A percentile compares a stretch with the other conserved stretches of the same genome.
phyloP scores from a whole-genome alignment of 192 early-diverging fungal species.

The Chytriomyces hyalinus region DNA sequence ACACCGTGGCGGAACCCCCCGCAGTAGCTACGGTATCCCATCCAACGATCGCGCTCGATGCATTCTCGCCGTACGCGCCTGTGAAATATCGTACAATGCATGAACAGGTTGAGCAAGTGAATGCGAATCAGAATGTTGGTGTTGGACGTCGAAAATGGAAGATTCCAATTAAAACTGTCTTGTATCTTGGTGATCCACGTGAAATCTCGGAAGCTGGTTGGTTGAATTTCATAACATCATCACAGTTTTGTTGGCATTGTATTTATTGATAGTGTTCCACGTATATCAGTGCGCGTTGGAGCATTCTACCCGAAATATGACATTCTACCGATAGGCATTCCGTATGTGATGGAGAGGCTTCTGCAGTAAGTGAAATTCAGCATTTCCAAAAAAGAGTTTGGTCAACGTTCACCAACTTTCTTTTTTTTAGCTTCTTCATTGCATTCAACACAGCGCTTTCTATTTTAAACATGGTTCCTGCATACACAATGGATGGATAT shows the following conservation, averaged over 20 bases:
- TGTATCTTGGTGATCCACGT: slow-evolving; percentile 70
- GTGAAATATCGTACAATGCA: neutral
- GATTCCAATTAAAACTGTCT: slow-evolving; percentile 47
- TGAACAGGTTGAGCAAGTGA: neutral
- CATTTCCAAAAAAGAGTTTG: neutral
- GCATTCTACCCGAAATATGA: slow-evolving; percentile 56
- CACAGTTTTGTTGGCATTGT: no score
- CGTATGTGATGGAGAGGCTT: slow-evolving; percentile 59
- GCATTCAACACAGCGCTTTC: slow-evolving; percentile 73
- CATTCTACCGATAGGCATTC: slow-evolving; percentile 64
- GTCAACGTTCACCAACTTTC: neutral
- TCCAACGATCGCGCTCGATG: no score
- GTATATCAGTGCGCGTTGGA: slow-evolving; percentile 62
- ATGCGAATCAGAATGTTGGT: neutral
- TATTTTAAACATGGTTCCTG: slow-evolving; percentile 76
- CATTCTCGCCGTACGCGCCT: neutral
- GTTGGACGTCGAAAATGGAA: slow-evolving; percentile 6
- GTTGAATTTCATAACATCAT: neutral
- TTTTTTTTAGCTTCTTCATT: slow-evolving; percentile 59
- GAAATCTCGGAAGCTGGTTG: slow-evolving; percentile 75
- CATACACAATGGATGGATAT: slow-evolving; percentile 73
- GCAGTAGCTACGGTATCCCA: no score
- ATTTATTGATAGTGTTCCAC: neutral
- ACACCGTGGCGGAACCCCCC: no score
- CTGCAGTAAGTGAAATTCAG: slow-evolving; percentile 49